A percentile compares a stretch with the other conserved stretches of the same genome.
Conservation (phyloP, 192 early-diverging fungal species). For the Funneliformis geosporum region DNA sequence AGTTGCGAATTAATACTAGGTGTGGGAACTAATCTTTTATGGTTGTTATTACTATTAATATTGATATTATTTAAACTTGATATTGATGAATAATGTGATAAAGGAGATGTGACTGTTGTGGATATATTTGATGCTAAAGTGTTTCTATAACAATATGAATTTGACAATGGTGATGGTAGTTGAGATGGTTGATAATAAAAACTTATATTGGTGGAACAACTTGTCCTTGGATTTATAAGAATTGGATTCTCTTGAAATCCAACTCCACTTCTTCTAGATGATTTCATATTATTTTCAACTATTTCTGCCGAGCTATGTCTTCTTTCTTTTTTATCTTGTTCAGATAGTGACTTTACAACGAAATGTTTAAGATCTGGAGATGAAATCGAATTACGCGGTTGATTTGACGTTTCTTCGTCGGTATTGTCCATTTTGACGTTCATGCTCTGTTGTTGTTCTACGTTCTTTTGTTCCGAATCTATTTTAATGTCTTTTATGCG, state of each 20-base stretch:
- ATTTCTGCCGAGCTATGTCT: neutral
- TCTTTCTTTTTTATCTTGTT: neutral
- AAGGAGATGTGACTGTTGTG: too few relatives aligned
- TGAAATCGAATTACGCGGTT: neutral
- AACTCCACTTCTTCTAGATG: neutral
- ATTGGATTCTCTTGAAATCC: neutral
- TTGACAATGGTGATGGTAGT: neutral
- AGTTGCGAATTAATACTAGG: neutral
- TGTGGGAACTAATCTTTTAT: neutral
- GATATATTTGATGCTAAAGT: too few relatives aligned
- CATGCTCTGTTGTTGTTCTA: too few relatives aligned
- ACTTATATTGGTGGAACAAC: neutral
- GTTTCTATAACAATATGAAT: too few relatives aligned
- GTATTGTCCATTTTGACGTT: too few relatives aligned
- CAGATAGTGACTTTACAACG: neutral
- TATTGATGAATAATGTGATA: too few relatives aligned
- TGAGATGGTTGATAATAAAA: neutral
- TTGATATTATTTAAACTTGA: too few relatives aligned
- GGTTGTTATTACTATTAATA: too few relatives aligned
- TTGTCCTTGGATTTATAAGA: neutral
- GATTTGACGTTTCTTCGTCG: neutral
- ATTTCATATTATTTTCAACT: neutral
- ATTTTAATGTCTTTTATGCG: neutral
- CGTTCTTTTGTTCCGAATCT: neutral
- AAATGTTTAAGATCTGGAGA: neutral